These are phyloP conservation scores for Candida sojae DNA, from an alignment of 1,139 yeast genomes.

Conservation along the genomic window DNA sequence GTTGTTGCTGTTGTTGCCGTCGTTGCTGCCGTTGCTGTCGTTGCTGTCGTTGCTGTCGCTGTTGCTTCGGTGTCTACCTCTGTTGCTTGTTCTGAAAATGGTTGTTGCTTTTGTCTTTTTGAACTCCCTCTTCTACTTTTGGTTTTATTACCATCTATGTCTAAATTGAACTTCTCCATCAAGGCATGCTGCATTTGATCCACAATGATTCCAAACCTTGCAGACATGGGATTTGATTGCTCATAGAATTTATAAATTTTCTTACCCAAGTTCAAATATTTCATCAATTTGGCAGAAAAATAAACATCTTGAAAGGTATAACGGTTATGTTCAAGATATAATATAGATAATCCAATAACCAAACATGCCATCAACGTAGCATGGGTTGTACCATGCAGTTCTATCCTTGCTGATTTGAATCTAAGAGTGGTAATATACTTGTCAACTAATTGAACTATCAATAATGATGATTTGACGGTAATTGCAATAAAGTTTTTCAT, in stretches of 20 bases:
- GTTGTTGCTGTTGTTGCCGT: not conserved
- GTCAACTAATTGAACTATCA: slow-evolving; percentile 18
- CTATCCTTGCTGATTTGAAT: slow-evolving; percentile 13
- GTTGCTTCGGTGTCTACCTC: not conserved
- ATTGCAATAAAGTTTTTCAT: slow-evolving; percentile 17
- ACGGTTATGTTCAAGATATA: slow-evolving; percentile 12
- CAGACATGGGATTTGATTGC: slow-evolving; percentile 11
- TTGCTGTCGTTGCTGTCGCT: not conserved
- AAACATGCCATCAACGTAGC: slow-evolving; percentile 16
- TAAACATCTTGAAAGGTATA: slow-evolving; percentile 11
- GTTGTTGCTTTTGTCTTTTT: not conserved
- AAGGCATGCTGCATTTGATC: slow-evolving; percentile 14
- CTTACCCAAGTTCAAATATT: slow-evolving; percentile 14
- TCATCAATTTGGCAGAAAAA: slow-evolving; percentile 12
- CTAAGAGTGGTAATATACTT: slow-evolving; percentile 13
- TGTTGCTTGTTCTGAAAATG: not conserved
- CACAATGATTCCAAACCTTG: slow-evolving; percentile 12
- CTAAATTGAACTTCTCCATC: slow-evolving; percentile 13
- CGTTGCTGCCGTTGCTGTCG: no score
- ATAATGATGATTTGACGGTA: slow-evolving; percentile 16
- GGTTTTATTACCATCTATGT: slow-evolving; percentile 11
- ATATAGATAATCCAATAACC: slow-evolving; percentile 14
- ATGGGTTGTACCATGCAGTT: slow-evolving; percentile 15
- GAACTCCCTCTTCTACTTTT: not conserved
- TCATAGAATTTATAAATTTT: slow-evolving; percentile 13